phyloP scores from a whole-genome alignment of 495 filamentous ascomycete genomes.

The Penicillium goetzii region DNA sequence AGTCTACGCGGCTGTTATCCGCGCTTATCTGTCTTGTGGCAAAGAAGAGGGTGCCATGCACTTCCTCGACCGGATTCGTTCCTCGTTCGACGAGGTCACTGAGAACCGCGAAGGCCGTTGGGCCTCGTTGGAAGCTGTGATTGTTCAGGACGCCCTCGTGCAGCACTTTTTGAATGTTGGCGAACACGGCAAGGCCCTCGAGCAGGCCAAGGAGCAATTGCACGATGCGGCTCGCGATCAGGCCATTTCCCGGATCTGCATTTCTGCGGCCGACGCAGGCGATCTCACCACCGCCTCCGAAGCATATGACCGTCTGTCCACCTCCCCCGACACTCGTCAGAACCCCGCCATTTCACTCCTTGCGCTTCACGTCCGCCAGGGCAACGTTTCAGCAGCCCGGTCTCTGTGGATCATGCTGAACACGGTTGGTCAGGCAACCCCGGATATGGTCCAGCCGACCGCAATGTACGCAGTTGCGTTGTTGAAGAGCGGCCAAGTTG shows the following conservation, averaged over 20 bases:
- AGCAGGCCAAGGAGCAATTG: constrained; percentile 60
- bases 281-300: constrained; percentile 69
- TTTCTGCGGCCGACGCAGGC: constrained; percentile 78
- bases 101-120: constrained; percentile 54
- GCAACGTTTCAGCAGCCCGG: constrained; percentile 73
- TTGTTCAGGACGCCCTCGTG: constrained; percentile 74
- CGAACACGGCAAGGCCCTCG: constrained; percentile 67
- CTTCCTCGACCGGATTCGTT: constrained; percentile 79
- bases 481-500: constrained; percentile 76
- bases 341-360: constrained; percentile 79
- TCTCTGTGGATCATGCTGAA: constrained; percentile 75
- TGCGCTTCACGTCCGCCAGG: constrained; percentile 79
- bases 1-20: constrained; percentile 86
- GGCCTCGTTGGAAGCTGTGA: constrained; percentile 65
- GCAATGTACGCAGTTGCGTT: constrained; percentile 84
- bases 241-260: constrained; percentile 61
- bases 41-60: constrained; percentile 75
- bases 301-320: constrained; percentile 62
- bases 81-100: constrained; percentile 60
- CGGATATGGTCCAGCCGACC: constrained; percentile 79
- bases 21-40: constrained; percentile 80
- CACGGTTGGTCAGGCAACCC: constrained; percentile 58
- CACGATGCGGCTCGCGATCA: constrained; percentile 51
- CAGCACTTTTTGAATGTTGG: constrained; percentile 66
- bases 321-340: constrained; percentile 54